Evolutionary conservation across 495 filamentous ascomycete genomes (phyloP).

Genomic region (Penicillium atrosanguineum): DNA sequence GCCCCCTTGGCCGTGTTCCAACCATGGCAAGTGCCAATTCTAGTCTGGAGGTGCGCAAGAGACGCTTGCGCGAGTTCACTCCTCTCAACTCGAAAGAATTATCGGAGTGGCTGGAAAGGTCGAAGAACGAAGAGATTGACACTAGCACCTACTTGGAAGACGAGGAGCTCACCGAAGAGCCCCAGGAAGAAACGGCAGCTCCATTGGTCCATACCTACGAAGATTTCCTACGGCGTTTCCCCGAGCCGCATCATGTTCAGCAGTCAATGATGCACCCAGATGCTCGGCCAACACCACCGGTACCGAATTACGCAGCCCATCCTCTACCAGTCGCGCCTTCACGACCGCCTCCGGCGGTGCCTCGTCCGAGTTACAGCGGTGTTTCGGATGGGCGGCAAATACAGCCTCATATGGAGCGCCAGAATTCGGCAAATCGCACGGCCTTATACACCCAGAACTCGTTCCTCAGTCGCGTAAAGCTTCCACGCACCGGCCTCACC

Average conservation of each 20-base stretch:
- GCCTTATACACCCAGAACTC: constrained; percentile 45
- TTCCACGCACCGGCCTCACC: constrained; percentile 69
- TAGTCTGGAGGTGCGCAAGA: constrained; percentile 53
- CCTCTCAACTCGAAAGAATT: constrained; percentile 62
- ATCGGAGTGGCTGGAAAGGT: constrained; percentile 58
- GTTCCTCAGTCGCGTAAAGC: constrained; percentile 45
- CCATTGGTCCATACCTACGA: constrained; percentile 59
- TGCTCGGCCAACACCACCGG: constrained; percentile 20
- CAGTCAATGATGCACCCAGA: constrained; percentile 68
- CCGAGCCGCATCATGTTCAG: constrained; percentile 64
- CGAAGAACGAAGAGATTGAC: constrained; percentile 53
- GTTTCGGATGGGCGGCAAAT: constrained; percentile 66
- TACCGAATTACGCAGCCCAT: constrained; percentile 39
- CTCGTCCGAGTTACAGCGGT: constrained; percentile 84
- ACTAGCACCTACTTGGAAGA: constrained; percentile 41
- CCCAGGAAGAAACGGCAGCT: constrained; percentile 35
- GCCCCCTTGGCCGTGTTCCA: constrained; percentile 50
- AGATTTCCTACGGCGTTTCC: constrained; percentile 81
- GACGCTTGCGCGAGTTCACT: constrained; percentile 55
- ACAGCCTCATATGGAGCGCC: constrained; percentile 49
- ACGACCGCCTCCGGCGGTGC: constrained; percentile 80
- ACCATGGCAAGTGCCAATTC: constrained; percentile 51
- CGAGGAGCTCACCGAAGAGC: constrained; percentile 37
- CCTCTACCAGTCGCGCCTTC: constrained; percentile 44
- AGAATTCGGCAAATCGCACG: constrained; percentile 44